A percentile compares a stretch with the other conserved stretches of the same genome.
phyloP scores from a whole-genome alignment of 345 rosid genomes.

The Eutrema heterophyllum region DNA sequence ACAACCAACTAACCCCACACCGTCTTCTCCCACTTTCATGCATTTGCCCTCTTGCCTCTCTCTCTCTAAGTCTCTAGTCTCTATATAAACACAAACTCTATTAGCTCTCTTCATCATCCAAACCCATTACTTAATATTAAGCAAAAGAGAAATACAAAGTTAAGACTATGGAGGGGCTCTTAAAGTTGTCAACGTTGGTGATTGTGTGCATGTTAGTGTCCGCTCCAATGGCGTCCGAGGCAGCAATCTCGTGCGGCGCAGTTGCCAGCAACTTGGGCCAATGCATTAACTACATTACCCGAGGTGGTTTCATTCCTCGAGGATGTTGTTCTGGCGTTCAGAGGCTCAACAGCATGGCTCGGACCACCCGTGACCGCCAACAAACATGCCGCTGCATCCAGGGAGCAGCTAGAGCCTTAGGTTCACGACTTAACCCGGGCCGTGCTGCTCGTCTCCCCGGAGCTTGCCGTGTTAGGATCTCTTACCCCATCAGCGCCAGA shows the following conservation, averaged over 20 bases:
- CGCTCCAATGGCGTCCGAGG: slow-evolving; percentile 31
- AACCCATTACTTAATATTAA: background rate
- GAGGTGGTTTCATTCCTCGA: slow-evolving; percentile 13
- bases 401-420: slow-evolving; percentile 21
- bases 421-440: slow-evolving; percentile 15
- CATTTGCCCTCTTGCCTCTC: slow-evolving; percentile 5
- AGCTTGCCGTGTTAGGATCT: slow-evolving; percentile 43
- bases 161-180: slow-evolving; percentile 18
- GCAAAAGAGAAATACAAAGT: background rate
- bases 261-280: slow-evolving; percentile 26
- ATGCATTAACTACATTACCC: slow-evolving; percentile 38
- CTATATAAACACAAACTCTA: slow-evolving; percentile 28
- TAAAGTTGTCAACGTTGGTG: slow-evolving; percentile 23
- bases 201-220: slow-evolving; percentile 26
- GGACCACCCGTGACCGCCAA: slow-evolving; percentile 47
- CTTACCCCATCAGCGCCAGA: slow-evolving; percentile 54
- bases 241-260: slow-evolving; percentile 38
- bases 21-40: slow-evolving; percentile 5
- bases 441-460: slow-evolving; percentile 43
- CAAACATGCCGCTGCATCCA: slow-evolving; percentile 51
- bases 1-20: slow-evolving; percentile 23
- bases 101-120: slow-evolving; percentile 23
- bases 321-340: slow-evolving; percentile 47
- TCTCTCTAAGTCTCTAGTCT: slow-evolving; percentile 26
- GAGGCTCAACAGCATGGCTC: slow-evolving; percentile 35